Evolutionary conservation across 2,329 filamentous ascomycete genomes (phyloP).

Genomic region (Beauveria medogensis): DNA sequence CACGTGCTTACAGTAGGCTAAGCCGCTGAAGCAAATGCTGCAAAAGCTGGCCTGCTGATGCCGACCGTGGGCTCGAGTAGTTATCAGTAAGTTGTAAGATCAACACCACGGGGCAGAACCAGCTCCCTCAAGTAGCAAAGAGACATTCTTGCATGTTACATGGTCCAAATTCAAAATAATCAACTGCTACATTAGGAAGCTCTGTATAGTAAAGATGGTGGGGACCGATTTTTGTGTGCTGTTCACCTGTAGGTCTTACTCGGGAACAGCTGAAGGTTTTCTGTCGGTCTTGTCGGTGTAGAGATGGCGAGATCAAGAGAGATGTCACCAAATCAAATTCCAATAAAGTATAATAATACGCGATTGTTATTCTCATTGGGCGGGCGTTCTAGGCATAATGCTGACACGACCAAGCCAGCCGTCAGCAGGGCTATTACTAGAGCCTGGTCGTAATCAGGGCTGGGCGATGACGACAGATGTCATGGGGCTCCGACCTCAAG

Average conservation of each 20-base stretch:
- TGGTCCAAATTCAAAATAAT: not conserved
- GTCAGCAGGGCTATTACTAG: conserved; percentile 6
- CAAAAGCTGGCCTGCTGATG: not conserved
- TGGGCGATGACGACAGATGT: conserved; percentile 10
- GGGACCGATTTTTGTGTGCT: not conserved
- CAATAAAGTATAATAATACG: no score
- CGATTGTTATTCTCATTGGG: no score
- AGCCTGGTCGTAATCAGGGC: conserved; percentile 1
- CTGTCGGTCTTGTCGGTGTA: no score
- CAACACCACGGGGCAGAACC: not conserved
- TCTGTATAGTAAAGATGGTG: not conserved
- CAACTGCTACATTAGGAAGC: conserved; percentile 5
- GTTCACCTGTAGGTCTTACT: not conserved
- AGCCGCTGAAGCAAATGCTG: no score
- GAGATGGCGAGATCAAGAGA: not conserved
- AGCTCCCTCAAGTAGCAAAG: not conserved
- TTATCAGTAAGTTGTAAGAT: not conserved
- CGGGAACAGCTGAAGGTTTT: no score
- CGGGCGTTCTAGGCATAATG: not conserved
- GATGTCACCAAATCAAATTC: not conserved
- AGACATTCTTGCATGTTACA: not conserved
- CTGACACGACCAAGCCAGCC: not conserved
- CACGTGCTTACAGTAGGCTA: no score
- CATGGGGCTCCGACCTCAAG: conserved; percentile 4
- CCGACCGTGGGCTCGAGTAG: not conserved